Base-by-base conservation (phyloP, 2,329 filamentous ascomycete species). In the Arthrinium phaeospermum region DNA sequence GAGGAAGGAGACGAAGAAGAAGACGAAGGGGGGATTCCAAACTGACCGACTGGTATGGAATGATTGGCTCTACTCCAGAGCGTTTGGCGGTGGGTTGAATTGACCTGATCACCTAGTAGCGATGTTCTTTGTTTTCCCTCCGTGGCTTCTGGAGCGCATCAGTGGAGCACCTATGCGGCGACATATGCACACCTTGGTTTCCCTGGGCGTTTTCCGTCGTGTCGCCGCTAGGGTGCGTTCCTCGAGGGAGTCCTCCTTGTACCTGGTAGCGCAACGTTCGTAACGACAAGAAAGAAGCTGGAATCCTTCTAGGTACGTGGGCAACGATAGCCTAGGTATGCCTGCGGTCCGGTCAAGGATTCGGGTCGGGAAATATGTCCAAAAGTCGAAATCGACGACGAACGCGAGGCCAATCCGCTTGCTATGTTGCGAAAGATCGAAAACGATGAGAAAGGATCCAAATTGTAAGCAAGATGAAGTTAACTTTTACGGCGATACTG, bases 31-130 rank as follows among this genome's bases (percentile, higher is more conserved):
- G 68, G 57, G 70, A 71, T 37, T 37, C 68, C 53, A n/a, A 71
- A 74, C 67, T 71, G 16, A 70, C 71, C 49, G 46, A 41, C 71
- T 71, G 72, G 72, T 22, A 68, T 30, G 67, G 27, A 45, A 22
- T 45, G 74, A 72, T 53, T 47, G 41, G 30, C 47, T 47, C 49
- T 71, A 30, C 51, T 57, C 64, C 69, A 53, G 68, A 73, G 71
- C 71, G 70, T 34, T 73, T 73, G 71, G 70, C 71, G 73, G 30
- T 37, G 53, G 53, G 37, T 61, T 61, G 27, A 3, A 37, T 16
- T 41, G 8, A 37, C 8, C 19, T 73, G 70, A 74, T 74, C 73
- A 72, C 71, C 73, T 73, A 73, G 75, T 49, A 73, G 72, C 72
- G 73, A 73, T 73, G 27, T 30, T 30, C 67, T 74, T 71, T 72